Base-by-base conservation (phyloP, 73 alveolate species). In the Tetrahymena borealis region DNA sequence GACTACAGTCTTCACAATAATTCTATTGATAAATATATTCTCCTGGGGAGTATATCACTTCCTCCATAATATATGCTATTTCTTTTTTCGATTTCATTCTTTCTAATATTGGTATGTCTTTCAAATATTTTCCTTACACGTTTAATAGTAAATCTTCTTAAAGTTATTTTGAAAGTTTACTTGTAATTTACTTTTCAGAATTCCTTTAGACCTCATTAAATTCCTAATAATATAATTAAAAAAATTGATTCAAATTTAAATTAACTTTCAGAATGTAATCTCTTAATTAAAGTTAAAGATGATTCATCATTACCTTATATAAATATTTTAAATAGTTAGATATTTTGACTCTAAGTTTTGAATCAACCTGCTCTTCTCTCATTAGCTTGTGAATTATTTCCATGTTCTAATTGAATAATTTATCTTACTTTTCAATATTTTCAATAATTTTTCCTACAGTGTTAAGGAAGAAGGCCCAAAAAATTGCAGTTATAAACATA, bases 401-500 rank as follows among this genome's bases (percentile, higher is more conserved):
- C 95, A 94, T 94, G 94, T 96, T 93, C 90, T 95, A 97, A 78
- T 95, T 96, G 77, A 93, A 96, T 91, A 96, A 91, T 78, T 93
- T 91, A 1, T 96, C 97, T 38, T 94, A 94, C 90, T 91, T 91
- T 38, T 94, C 94, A 31, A 91, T 91, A 78, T 95, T 96, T 2
- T 97, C 78, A 1, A 96, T 97, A 60, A 96, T 94, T 37, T 93
- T 96, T 32, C 99, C 99, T 40, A 97, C 97, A 38, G 96, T 94
- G 31, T 97, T 96, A 43, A 97, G 96, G 77, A 97, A 96, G 91
- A 96, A 97, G 33, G 98, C 99, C 92, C 96, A 97, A 40, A 97
- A 96, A 12, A 95, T 97, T 42, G 98, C 92, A 11, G 98, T 95
- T 24, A 97, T 94, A 39, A 96, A 94, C 99, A 96, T 95, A 4